Evolutionary conservation across 176 grass and related monocot species (phyloP).

Genomic region (Aegilops umbellulata): DNA sequence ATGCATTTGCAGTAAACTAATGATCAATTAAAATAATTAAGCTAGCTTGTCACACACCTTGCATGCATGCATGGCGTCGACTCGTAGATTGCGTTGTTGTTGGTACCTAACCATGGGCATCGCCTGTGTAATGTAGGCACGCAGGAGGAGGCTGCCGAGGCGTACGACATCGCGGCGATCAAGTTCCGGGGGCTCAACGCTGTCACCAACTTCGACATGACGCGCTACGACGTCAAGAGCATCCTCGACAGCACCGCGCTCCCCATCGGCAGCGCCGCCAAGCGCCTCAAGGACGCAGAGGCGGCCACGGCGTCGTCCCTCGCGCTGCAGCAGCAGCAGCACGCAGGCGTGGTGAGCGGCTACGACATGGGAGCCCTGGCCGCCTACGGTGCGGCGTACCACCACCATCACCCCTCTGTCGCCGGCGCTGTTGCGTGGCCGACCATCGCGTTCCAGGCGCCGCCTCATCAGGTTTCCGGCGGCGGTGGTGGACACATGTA

Average conservation of each 20-base stretch:
- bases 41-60: neutral
- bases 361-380: slow-evolving; percentile 41
- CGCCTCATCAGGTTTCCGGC: neutral
- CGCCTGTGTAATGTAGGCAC: slow-evolving; percentile 39
- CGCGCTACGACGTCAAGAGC: slow-evolving; percentile 81
- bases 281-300: slow-evolving; percentile 72
- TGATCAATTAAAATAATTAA: neutral
- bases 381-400: slow-evolving; percentile 36
- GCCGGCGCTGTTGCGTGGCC: slow-evolving; percentile 41
- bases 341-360: slow-evolving; percentile 22
- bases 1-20: neutral
- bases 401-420: slow-evolving; percentile 14
- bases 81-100: neutral
- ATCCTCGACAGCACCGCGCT: slow-evolving; percentile 72
- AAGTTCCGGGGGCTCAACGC: slow-evolving; percentile 83
- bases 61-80: neutral
- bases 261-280: slow-evolving; percentile 60
- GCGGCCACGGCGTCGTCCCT: slow-evolving; percentile 16
- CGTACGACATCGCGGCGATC: slow-evolving; percentile 84
- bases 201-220: slow-evolving; percentile 92
- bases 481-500: slow-evolving; percentile 23
- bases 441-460: slow-evolving; percentile 56
- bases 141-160: slow-evolving; percentile 83
- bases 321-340: slow-evolving; percentile 17
- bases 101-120: neutral